These are phyloP conservation scores for Chenopodium formosanum DNA, from an alignment of 148 eudicot species.

Conservation along the genomic window DNA sequence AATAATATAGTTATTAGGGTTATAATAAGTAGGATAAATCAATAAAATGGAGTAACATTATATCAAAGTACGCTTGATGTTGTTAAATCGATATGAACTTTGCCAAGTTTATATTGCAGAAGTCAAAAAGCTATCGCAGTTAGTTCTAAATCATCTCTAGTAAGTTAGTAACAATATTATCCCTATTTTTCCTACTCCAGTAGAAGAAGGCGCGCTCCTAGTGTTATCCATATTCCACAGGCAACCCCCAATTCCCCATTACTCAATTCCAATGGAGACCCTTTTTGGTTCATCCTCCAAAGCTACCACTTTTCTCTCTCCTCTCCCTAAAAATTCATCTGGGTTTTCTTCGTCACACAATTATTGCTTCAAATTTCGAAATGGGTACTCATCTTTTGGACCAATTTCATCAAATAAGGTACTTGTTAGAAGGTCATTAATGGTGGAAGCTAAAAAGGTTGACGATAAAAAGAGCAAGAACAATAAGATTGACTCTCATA, in stretches of 20 bases:
- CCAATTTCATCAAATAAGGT: slow-evolving; percentile 36
- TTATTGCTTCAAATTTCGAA: slow-evolving; percentile 21
- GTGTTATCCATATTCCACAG: neutral
- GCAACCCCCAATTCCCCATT: neutral
- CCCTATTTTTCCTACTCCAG: too few species aligned
- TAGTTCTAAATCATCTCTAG: too few species aligned
- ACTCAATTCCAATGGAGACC: slow-evolving; percentile 20
- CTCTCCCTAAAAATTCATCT: slow-evolving; percentile 4
- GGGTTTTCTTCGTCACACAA: slow-evolving; percentile 16
- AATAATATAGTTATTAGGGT: too few species aligned
- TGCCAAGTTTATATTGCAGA: too few species aligned
- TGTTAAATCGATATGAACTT: too few species aligned
- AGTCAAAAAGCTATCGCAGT: too few species aligned
- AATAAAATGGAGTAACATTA: too few species aligned
- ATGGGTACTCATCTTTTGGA: slow-evolving; percentile 33
- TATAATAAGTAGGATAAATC: too few species aligned
- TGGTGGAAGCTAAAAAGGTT: slow-evolving; percentile 51
- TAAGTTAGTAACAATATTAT: too few species aligned
- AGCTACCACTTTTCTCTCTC: slow-evolving; percentile 18
- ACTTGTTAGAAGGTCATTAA: slow-evolving; percentile 15
- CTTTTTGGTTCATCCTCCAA: slow-evolving; percentile 22
- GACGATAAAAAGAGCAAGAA: slow-evolving; percentile 32
- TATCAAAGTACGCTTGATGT: too few species aligned
- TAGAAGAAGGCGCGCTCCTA: slow-evolving; percentile 6
- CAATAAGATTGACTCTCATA: slow-evolving; percentile 52